These are phyloP conservation scores for Nakazawaea ambrosiae DNA, from an alignment of 805 yeast genomes.

Conservation along the genomic window DNA sequence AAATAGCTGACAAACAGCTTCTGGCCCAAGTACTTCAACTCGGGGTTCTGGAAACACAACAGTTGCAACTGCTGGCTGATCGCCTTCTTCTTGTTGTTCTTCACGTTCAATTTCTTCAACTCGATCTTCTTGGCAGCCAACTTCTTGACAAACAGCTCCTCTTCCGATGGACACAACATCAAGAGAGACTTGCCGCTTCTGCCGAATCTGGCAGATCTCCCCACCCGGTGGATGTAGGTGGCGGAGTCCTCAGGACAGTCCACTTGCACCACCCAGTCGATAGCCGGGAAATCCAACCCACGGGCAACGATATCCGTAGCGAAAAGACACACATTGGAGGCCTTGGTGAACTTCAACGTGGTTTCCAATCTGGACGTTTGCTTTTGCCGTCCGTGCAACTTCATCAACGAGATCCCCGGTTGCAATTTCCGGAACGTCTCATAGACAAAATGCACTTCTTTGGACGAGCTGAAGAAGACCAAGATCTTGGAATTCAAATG, in stretches of 20 bases:
- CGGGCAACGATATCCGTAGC: conserved; percentile 92
- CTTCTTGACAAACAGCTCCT: conserved; percentile 63
- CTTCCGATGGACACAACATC: conserved; percentile 80
- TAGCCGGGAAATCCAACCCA: conserved; percentile 88
- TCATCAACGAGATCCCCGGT: conserved; percentile 86
- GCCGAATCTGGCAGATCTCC: conserved; percentile 85
- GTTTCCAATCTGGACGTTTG: conserved; percentile 86
- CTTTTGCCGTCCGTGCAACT: conserved; percentile 84
- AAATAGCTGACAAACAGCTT: conserved; percentile 91
- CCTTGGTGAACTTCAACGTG: conserved; percentile 65
- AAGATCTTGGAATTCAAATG: conserved; percentile 75
- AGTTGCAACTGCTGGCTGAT: conserved; percentile 84
- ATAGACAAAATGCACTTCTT: conserved; percentile 85
- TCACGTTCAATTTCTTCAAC: conserved; percentile 65
- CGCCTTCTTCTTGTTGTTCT: conserved; percentile 63
- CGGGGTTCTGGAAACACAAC: conserved; percentile 85
- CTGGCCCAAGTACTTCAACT: conserved; percentile 88
- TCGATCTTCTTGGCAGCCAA: conserved; percentile 59
- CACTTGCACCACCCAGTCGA: conserved; percentile 90
- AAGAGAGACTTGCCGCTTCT: conserved; percentile 75
- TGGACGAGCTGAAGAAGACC: conserved; percentile 81
- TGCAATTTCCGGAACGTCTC: conserved; percentile 82
- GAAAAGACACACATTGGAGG: conserved; percentile 74
- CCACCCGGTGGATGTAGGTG: conserved; percentile 87
- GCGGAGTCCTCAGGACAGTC: conserved; percentile 90